Percentiles rank a stretch among this genome's conserved stretches.
phyloP scores from a whole-genome alignment of 1,139 yeast species.

The Meyerozyma carpophila region DNA sequence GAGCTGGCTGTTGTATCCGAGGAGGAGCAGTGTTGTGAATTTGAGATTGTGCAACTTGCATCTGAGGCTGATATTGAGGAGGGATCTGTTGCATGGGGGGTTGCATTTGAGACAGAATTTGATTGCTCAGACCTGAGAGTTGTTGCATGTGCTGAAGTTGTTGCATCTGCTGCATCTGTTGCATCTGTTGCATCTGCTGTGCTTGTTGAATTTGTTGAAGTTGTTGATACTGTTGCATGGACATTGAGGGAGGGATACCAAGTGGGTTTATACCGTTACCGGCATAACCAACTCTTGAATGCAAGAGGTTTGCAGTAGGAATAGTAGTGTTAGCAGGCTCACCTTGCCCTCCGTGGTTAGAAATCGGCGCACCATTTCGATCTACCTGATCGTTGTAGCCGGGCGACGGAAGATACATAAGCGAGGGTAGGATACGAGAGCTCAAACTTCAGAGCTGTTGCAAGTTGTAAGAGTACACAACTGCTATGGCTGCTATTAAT shows the following conservation, averaged over 20 bases:
- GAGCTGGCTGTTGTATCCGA: slow-evolving; percentile 5
- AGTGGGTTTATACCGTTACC: not conserved
- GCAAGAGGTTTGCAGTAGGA: not conserved
- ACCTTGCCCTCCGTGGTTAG: not conserved
- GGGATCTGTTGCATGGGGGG: slow-evolving; percentile 6
- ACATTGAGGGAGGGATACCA: not conserved
- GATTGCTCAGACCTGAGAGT: slow-evolving; percentile 8
- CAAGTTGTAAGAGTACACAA: too few species aligned
- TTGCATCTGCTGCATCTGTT: slow-evolving; percentile 4
- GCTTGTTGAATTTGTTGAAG: slow-evolving; percentile 5
- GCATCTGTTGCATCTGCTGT: slow-evolving; percentile 6
- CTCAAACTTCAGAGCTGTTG: not conserved
- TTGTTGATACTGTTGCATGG: slow-evolving; percentile 4
- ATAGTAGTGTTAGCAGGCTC: not conserved
- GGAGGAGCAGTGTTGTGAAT: slow-evolving; percentile 2
- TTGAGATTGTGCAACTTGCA: slow-evolving; percentile 3
- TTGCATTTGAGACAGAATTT: slow-evolving; percentile 3
- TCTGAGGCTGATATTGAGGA: slow-evolving; percentile 5
- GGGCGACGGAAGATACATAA: slow-evolving; percentile 5
- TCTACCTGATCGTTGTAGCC: not conserved
- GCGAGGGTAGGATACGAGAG: not conserved
- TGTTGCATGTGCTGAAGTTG: slow-evolving; percentile 6
- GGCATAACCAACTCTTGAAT: not conserved
- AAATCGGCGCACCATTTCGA: not conserved
- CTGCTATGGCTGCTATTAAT: too few species aligned